Evolutionary conservation across 176 grass and related monocot species (phyloP).

Genomic region (Triticum monococcum): DNA sequence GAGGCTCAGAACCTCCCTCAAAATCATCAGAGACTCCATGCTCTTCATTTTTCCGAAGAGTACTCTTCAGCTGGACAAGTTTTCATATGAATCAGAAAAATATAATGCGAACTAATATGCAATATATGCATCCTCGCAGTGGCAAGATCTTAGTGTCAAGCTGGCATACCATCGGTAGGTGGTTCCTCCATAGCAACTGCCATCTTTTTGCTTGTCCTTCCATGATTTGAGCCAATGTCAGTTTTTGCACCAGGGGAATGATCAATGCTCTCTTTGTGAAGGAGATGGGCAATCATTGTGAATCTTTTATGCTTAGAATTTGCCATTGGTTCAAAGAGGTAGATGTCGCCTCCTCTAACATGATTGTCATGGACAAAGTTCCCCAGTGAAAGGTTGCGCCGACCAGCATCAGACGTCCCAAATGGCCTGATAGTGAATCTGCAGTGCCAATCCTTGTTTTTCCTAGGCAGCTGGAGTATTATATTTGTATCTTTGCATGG

Average conservation of each 20-base stretch:
- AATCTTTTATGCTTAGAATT: neutral
- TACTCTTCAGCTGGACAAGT: neutral
- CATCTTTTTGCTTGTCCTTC: neutral
- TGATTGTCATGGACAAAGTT: constrained; percentile 42
- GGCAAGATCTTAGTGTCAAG: neutral
- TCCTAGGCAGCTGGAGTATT: constrained; percentile 17
- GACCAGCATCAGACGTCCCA: neutral
- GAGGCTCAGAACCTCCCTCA: neutral
- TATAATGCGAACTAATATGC: neutral
- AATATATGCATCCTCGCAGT: neutral
- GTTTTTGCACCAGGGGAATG: neutral
- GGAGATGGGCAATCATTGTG: constrained; percentile 30
- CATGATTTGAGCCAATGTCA: neutral
- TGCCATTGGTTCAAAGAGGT: constrained; percentile 17
- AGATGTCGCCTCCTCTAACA: neutral
- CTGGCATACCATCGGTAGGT: constrained; percentile 14
- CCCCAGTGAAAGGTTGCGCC: neutral
- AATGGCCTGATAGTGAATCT: neutral
- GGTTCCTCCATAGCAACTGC: neutral
- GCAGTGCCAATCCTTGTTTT: constrained; percentile 38
- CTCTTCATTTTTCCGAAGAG: neutral
- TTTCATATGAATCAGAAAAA: neutral
- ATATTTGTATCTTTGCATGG: neutral
- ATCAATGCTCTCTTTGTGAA: neutral
- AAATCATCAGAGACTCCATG: neutral